These are phyloP conservation scores for Marasmius oreades DNA, from an alignment of 1,284 basidiomycete genomes.

Conservation along the genomic window DNA sequence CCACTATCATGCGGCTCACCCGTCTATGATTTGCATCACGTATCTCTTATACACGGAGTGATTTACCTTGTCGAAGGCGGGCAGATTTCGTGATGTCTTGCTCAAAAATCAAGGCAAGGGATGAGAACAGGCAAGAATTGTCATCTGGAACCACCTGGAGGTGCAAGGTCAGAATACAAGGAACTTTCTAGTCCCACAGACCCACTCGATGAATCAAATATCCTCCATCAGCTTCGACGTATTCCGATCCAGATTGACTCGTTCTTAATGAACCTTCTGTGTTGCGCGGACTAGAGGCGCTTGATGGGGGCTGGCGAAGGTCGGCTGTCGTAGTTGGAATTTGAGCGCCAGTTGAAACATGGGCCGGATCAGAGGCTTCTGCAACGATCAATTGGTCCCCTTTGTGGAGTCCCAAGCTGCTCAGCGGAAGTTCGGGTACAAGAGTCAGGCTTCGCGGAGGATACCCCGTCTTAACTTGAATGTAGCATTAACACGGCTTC, in stretches of 20 bases:
- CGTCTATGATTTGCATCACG: constrained; percentile 2
- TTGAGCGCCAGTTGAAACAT: constrained; percentile 11
- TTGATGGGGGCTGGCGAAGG: constrained; percentile 6
- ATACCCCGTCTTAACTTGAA: constrained; percentile 80
- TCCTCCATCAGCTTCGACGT: constrained; percentile 57
- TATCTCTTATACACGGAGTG: not conserved
- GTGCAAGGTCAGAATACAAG: not conserved
- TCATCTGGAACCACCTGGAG: constrained; percentile 83
- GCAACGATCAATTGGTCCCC: constrained; percentile 83
- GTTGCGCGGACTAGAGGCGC: constrained; percentile 1
- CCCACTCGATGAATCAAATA: constrained; percentile 69
- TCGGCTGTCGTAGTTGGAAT: constrained; percentile 6
- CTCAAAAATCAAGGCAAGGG: constrained; percentile 80
- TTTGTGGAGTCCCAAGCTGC: constrained; percentile 69
- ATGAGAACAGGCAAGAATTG: constrained; percentile 90
- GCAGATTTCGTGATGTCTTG: constrained; percentile 69
- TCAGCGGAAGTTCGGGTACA: constrained; percentile 66
- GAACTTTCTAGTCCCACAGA: not conserved
- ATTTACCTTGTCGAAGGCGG: constrained; percentile 63
- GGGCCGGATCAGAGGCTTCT: constrained; percentile 15
- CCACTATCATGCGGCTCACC: constrained; percentile 44
- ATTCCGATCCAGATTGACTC: constrained; percentile 44
- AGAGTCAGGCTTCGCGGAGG: constrained; percentile 73
- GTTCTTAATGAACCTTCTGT: constrained; percentile 12
- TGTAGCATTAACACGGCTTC: constrained; percentile 1